Evolutionary conservation across 257 asterid genomes (phyloP).

Genomic region (Jacaranda mimosifolia): DNA sequence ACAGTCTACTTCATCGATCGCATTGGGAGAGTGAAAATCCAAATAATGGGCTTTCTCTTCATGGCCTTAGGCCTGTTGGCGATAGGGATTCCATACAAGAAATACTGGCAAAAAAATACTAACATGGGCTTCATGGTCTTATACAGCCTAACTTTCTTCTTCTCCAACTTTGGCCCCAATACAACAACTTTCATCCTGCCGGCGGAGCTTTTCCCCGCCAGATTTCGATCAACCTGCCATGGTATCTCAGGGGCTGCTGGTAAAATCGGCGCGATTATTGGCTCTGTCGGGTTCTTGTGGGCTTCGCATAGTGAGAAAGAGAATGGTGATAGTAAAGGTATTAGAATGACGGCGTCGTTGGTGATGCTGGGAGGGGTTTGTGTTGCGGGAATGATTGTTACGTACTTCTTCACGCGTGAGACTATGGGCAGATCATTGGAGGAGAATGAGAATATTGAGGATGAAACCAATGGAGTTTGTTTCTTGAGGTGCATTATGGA

Average conservation of each 20-base stretch:
- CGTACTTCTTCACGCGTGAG: conserved; percentile 51
- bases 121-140: conserved; percentile 52
- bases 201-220: conserved; percentile 67
- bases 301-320: conserved; percentile 36
- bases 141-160: conserved; percentile 57
- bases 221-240: conserved; percentile 65
- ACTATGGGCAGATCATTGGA: conserved; percentile 66
- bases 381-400: conserved; percentile 43
- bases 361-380: conserved; percentile 57
- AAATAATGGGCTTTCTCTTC: conserved; percentile 59
- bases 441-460: conserved; percentile 52
- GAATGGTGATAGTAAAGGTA: conserved; percentile 34
- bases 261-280: conserved; percentile 57
- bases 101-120: conserved; percentile 33
- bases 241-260: conserved; percentile 61
- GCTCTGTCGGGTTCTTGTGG: conserved; percentile 58
- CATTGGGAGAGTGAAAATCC: conserved; percentile 63
- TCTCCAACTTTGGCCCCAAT: conserved; percentile 70
- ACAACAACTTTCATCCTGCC: conserved; percentile 68
- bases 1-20: conserved; percentile 64
- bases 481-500: conserved; percentile 18
- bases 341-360: conserved; percentile 50
- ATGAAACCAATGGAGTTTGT: conserved; percentile 28
- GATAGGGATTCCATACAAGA: conserved; percentile 52
- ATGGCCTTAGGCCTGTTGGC: conserved; percentile 52